Conservation (phyloP, 148 eudicot species). For the Tetragonia tetragonoides region DNA sequence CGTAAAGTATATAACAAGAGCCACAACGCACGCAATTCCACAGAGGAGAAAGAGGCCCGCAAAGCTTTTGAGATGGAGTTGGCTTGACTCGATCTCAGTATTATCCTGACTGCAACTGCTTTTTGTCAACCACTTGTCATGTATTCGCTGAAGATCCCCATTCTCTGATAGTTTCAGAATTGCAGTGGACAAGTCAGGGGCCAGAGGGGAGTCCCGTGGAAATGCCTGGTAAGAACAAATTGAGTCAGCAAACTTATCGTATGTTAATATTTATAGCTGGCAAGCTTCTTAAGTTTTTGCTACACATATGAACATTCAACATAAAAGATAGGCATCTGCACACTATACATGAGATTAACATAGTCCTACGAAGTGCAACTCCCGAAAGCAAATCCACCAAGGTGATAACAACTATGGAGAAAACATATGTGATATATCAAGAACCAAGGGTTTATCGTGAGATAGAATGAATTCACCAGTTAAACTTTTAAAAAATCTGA, state of each 20-base stretch:
- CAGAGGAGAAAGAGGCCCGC: conserved; percentile 77
- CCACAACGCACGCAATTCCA: conserved; percentile 64
- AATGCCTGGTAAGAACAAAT: conserved; percentile 55
- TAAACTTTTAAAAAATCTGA: too few species aligned
- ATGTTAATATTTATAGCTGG: background rate
- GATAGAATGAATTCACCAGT: too few species aligned
- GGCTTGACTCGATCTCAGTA: conserved; percentile 74
- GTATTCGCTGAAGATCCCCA: conserved; percentile 92
- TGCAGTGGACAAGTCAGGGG: conserved; percentile 85
- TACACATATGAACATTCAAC: too few species aligned
- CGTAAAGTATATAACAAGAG: conserved; percentile 57
- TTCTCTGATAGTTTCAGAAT: conserved; percentile 74
- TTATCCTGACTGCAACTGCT: conserved; percentile 64
- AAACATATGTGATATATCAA: too few species aligned
- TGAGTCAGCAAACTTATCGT: background rate
- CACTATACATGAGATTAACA: too few species aligned
- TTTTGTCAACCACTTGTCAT: conserved; percentile 84
- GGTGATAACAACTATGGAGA: too few species aligned
- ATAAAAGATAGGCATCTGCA: too few species aligned
- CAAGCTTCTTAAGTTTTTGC: too few species aligned
- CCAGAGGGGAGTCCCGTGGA: conserved; percentile 91
- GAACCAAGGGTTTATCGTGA: too few species aligned
- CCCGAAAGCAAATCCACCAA: too few species aligned
- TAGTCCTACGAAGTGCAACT: too few species aligned
- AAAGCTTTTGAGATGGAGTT: conserved; percentile 84